Evolutionary conservation across 2,329 filamentous ascomycete genomes (phyloP).

Genomic region (Paracamarosporium sp.): DNA sequence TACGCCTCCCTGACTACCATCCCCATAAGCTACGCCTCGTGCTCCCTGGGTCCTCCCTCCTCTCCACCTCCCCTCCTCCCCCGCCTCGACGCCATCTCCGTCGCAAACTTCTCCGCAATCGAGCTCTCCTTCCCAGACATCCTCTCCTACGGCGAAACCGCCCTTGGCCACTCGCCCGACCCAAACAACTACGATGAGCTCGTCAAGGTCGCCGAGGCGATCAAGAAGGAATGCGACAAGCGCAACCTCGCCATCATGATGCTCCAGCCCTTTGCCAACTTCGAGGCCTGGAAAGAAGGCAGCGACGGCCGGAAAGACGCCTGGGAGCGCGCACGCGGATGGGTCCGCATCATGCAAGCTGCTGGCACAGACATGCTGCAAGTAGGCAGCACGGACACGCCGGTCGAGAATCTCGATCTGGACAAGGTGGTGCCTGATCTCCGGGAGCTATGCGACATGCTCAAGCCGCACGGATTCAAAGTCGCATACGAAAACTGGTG

Average conservation of each 20-base stretch:
- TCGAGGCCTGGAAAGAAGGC: constrained; percentile 73
- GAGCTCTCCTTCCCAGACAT: constrained; percentile 80
- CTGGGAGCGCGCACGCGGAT: constrained; percentile 68
- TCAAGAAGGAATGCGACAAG: constrained; percentile 62
- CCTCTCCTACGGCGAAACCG: constrained; percentile 63
- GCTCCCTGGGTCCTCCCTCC: constrained; percentile 58
- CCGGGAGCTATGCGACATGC: constrained; percentile 60
- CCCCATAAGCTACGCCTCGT: constrained; percentile 62
- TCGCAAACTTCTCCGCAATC: constrained; percentile 70
- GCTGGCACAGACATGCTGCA: constrained; percentile 75
- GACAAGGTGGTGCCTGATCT: constrained; percentile 67
- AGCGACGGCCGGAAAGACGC: constrained; percentile 67
- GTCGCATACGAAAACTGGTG: constrained; percentile 85
- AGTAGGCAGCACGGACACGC: constrained; percentile 68
- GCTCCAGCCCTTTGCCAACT: constrained; percentile 78
- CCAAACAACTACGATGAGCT: constrained; percentile 67
- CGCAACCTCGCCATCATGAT: constrained; percentile 69
- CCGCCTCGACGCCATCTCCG: constrained; percentile 68
- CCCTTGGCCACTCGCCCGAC: constrained; percentile 59
- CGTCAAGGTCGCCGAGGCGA: constrained; percentile 59
- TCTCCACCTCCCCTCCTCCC: constrained; percentile 59
- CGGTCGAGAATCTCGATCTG: constrained; percentile 60
- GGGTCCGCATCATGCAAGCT: constrained; percentile 75
- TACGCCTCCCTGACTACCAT: constrained; percentile 47
- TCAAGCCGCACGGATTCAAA: constrained; percentile 63